Evolutionary conservation across 2,329 filamentous ascomycete genomes (phyloP), one percentile per base, ranked within the genome.

Genomic region (Paracoccidioides brasiliensis): DNA sequence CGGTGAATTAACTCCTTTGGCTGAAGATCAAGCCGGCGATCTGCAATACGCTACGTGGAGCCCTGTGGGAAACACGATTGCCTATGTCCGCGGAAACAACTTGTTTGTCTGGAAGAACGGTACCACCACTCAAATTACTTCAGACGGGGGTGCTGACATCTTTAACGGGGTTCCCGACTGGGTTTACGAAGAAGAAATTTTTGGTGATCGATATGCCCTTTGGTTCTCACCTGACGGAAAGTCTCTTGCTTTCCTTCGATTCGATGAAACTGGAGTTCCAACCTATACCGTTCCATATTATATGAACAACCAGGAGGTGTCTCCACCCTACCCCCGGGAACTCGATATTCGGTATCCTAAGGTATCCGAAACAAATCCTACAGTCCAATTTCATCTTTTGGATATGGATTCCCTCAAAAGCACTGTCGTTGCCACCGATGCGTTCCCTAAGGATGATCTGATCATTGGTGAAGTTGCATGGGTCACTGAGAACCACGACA

Each of bases 131-230:
- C 80, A 80, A 51, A 85, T 96, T 63, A 96, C 90, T 3, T 79
- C 76, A 46, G 90, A 96, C 64, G 90, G 91, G 15, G 88, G 90
- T 0, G 76, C 81, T 0, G 84, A 95, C 63, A 82, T 89, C 60
- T 87, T 96, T 71, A 94, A 96, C 63, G 90, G 90, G 15, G 83
- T 95, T 38, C 90, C 91, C 0, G 91, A 97, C 70, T 97, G 91
- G 90, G 90, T 95, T 0, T 94, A 93, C 64, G 87, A 91, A 65
- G 81, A 84, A 63, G 88, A 93, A 69, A 87, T 91, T 4, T 86
- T 95, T 56, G 71, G 75, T 10, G 83, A 80, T 3, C 84, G 85
- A 60, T 87, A 79, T 59, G 89, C 88, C 2, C 88, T 89, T 0
- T 96, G 90, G 91, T 96, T 89, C 87, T 90, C 88, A 35, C 80